Evolutionary conservation across 2,329 filamentous ascomycete genomes (phyloP).

Genomic region (Pseudonectria buxi): DNA sequence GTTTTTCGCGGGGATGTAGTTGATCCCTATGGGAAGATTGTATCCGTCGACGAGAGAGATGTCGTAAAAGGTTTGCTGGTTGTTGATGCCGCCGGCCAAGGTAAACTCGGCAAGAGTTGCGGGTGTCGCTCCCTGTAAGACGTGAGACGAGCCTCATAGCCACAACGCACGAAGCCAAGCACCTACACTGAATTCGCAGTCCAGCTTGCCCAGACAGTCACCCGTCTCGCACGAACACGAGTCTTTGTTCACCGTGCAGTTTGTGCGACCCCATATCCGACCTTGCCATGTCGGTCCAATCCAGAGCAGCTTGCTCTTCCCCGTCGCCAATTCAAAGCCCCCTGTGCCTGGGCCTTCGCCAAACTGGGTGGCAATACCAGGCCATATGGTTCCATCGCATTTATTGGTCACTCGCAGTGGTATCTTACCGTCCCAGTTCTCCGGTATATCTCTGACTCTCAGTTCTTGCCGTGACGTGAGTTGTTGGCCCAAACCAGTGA

Average conservation of each 20-base stretch:
- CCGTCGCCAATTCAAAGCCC: conserved; percentile 60
- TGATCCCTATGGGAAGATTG: conserved; percentile 65
- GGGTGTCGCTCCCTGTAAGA: conserved; percentile 59
- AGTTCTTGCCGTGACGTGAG: conserved; percentile 21
- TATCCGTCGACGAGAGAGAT: conserved; percentile 82
- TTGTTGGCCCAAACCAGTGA: conserved; percentile 1
- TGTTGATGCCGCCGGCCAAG: conserved; percentile 55
- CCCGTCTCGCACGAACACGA: conserved; percentile 67
- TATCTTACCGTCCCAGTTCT: conserved; percentile 33
- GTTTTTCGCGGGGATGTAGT: conserved; percentile 54
- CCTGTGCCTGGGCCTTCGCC: conserved; percentile 60
- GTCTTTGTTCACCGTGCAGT: conserved; percentile 66
- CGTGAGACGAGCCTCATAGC: conserved; percentile 2
- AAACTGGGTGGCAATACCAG: conserved; percentile 65
- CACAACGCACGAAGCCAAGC: not conserved
- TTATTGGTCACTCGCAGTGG: conserved; percentile 65
- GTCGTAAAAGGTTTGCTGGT: conserved; percentile 69
- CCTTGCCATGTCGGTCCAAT: conserved; percentile 74
- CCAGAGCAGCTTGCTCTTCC: conserved; percentile 52
- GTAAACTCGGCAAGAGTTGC: conserved; percentile 78
- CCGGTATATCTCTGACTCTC: conserved; percentile 23
- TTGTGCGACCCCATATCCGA: conserved; percentile 75
- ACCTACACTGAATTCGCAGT: conserved; percentile 63
- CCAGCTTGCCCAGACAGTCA: conserved; percentile 64
- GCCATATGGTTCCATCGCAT: conserved; percentile 67